phyloP scores from a whole-genome alignment of 768 basidiomycete genomes.

The Russula olivacea region DNA sequence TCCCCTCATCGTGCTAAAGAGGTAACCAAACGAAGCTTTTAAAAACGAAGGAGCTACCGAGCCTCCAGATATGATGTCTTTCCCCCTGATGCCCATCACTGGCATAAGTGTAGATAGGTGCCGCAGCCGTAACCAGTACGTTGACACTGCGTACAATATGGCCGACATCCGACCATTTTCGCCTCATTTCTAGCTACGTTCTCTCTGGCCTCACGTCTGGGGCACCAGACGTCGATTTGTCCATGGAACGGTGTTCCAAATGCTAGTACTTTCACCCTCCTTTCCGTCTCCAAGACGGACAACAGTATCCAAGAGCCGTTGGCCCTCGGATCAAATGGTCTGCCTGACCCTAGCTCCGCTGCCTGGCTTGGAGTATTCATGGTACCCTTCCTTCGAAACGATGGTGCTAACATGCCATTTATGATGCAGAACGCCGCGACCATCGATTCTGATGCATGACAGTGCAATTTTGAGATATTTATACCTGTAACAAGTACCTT shows the following conservation, averaged over 20 bases:
- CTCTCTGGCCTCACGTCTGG: not conserved
- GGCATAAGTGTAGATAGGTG: too few relatives aligned
- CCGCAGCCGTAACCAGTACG: too few relatives aligned
- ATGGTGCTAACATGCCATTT: not conserved
- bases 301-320: not conserved
- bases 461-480: too few relatives aligned
- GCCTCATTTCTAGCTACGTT: not conserved
- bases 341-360: not conserved
- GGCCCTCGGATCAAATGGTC: not conserved
- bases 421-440: constrained; percentile 2
- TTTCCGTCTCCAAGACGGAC: not conserved
- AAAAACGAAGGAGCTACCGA: too few relatives aligned
- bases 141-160: too few relatives aligned
- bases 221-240: not conserved
- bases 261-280: not conserved
- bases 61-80: too few relatives aligned
- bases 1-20: too few relatives aligned
- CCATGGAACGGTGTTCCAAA: constrained; percentile 4
- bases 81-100: too few relatives aligned
- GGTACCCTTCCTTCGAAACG: not conserved
- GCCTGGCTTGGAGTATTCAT: constrained; percentile 1
- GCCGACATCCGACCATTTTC: not conserved
- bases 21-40: too few relatives aligned
- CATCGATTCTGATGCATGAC: too few relatives aligned
- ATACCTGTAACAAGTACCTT: too few relatives aligned